These are phyloP conservation scores for Aspergillus nomiae DNA, from an alignment of 2,329 filamentous ascomycete genomes.

Conservation along the genomic window DNA sequence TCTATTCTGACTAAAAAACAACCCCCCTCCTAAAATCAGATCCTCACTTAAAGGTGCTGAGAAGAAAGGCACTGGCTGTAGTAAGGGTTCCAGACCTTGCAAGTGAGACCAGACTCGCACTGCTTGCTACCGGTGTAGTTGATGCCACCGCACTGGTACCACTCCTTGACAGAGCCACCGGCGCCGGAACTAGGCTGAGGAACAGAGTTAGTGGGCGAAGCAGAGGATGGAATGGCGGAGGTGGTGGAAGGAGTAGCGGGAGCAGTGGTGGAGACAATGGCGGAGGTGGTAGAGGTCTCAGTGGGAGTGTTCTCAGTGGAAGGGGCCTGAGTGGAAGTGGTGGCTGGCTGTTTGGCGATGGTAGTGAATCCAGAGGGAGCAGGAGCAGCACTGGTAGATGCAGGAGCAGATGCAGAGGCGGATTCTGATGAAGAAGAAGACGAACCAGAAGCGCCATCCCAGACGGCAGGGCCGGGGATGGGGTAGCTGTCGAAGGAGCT, in stretches of 20 bases:
- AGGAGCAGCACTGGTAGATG: constrained; percentile 5
- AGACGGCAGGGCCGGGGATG: constrained; percentile 25
- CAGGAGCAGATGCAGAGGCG: constrained; percentile 8
- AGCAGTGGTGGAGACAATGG: constrained; percentile 7
- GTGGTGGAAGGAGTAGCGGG: neutral
- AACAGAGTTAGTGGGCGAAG: constrained; percentile 3
- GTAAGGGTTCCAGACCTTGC: constrained; percentile 26
- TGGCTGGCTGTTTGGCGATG: constrained; percentile 1
- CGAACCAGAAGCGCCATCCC: constrained; percentile 20
- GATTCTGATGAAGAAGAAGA: constrained; percentile 12
- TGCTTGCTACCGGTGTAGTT: constrained; percentile 14
- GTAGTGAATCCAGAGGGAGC: constrained; percentile 8
- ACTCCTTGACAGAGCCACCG: constrained; percentile 15
- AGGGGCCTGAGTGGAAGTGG: neutral
- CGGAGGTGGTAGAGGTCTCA: constrained; percentile 5
- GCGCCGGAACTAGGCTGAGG: constrained; percentile 1
- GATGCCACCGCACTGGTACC: constrained; percentile 21
- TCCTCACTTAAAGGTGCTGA: neutral
- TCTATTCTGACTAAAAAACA: too few species aligned
- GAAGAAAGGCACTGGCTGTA: constrained; percentile 23
- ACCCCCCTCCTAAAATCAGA: neutral
- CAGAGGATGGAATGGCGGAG: constrained; percentile 6
- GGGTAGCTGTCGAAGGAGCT: constrained; percentile 20
- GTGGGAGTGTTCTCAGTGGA: neutral
- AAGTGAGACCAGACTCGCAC: constrained; percentile 19